Evolutionary conservation across 2,329 filamentous ascomycete species (phyloP).

Genomic region (Ascosphaera pollenicola): DNA sequence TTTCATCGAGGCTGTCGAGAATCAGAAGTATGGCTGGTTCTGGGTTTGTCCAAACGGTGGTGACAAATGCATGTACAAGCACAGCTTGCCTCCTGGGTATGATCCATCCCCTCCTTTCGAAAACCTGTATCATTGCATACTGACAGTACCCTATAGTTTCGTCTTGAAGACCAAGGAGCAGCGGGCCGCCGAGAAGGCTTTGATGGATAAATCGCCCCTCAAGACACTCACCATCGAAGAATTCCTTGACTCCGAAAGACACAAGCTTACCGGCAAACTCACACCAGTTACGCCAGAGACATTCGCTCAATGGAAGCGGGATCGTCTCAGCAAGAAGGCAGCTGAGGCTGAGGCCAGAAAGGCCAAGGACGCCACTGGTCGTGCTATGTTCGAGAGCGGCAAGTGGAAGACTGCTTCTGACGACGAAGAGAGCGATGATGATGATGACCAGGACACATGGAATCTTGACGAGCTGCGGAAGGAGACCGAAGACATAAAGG

Average conservation of each 20-base stretch:
- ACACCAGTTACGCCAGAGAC: slow-evolving; percentile 85
- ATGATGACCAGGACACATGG: slow-evolving; percentile 28
- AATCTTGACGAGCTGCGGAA: slow-evolving; percentile 60
- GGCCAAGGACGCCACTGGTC: slow-evolving; percentile 87
- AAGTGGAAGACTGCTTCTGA: slow-evolving; percentile 56
- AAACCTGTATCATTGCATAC: slow-evolving; percentile 3
- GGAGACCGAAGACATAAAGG: slow-evolving; percentile 60
- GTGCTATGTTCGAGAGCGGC: slow-evolving; percentile 88
- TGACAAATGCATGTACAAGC: slow-evolving; percentile 97
- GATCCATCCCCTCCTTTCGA: slow-evolving; percentile 15
- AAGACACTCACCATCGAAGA: slow-evolving; percentile 92
- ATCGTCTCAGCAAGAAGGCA: slow-evolving; percentile 82
- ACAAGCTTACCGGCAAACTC: slow-evolving; percentile 76
- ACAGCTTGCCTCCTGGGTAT: slow-evolving; percentile 83
- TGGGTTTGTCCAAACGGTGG: slow-evolving; percentile 94
- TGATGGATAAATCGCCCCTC: slow-evolving; percentile 86
- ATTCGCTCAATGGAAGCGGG: slow-evolving; percentile 95
- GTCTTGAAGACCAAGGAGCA: slow-evolving; percentile 96
- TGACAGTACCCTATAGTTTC: slow-evolving; percentile 36
- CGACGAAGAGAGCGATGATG: slow-evolving; percentile 40
- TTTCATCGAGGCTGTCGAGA: slow-evolving; percentile 93
- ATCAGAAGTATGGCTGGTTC: slow-evolving; percentile 98
- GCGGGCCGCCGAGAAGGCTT: slow-evolving; percentile 78
- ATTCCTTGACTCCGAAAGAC: slow-evolving; percentile 86
- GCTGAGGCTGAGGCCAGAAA: slow-evolving; percentile 77